Evolutionary conservation across 1,139 yeast genomes (phyloP).

Genomic region (Tardiomyces depauwii): DNA sequence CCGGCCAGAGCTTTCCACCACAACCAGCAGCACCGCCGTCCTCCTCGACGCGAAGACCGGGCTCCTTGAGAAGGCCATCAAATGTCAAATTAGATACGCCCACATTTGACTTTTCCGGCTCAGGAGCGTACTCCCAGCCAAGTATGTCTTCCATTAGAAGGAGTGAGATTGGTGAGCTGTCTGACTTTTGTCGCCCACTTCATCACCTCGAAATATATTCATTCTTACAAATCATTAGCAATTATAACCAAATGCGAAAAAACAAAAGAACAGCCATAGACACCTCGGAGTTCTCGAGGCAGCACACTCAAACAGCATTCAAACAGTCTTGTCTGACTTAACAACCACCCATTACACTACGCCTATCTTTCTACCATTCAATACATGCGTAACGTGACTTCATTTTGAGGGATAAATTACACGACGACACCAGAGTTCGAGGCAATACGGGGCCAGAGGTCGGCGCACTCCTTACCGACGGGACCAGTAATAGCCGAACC

Average conservation of each 20-base stretch:
- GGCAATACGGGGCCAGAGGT: constrained; percentile 99
- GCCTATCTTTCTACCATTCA: background rate
- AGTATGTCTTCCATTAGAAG: background rate
- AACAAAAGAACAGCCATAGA: too few relatives aligned
- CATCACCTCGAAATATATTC: too few relatives aligned
- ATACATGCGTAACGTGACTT: background rate
- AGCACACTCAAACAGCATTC: too few relatives aligned
- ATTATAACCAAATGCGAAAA: too few relatives aligned
- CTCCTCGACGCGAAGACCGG: constrained; percentile 33
- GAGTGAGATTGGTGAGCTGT: too few relatives aligned
- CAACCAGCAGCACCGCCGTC: constrained; percentile 50
- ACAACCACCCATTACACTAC: too few relatives aligned
- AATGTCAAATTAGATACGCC: constrained; percentile 33
- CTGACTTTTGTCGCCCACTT: too few relatives aligned
- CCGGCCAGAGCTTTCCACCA: constrained; percentile 52
- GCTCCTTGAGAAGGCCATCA: constrained; percentile 29
- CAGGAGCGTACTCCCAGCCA: constrained; percentile 21
- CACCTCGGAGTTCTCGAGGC: too few relatives aligned
- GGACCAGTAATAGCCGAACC: constrained; percentile 99
- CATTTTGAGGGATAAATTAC: constrained; percentile 28
- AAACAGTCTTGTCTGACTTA: too few relatives aligned
- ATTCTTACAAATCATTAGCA: too few relatives aligned
- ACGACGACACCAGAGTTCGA: constrained; percentile 99
- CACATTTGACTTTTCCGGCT: constrained; percentile 27
- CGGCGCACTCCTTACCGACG: constrained; percentile 99